Percentiles rank a stretch among this genome's conserved stretches.
Conservation (phyloP, 1,284 basidiomycete genomes). For the Takashimella tepidaria region DNA sequence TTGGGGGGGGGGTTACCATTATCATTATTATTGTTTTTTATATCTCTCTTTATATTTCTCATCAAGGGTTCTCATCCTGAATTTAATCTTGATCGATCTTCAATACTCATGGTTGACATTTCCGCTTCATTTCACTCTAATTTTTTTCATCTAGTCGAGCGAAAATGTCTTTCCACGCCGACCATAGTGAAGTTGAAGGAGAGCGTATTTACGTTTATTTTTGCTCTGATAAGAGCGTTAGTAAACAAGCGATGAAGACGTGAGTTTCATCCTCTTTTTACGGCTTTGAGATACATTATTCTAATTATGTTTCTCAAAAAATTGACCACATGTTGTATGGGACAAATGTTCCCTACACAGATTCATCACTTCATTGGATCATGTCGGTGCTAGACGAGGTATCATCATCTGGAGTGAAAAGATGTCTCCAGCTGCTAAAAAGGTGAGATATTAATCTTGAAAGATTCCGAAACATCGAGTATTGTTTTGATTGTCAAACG, state of each 20-base stretch:
- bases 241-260: constrained; percentile 95
- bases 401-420: constrained; percentile 94
- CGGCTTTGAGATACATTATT: too few relatives aligned
- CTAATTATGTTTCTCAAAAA: too few relatives aligned
- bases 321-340: too few relatives aligned
- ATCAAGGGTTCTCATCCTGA: too few relatives aligned
- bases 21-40: too few relatives aligned
- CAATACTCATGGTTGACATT: not conserved
- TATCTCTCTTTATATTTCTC: too few relatives aligned
- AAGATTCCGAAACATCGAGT: not conserved
- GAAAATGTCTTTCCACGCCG: constrained; percentile 82
- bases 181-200: constrained; percentile 59
- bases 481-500: not conserved
- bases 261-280: too few relatives aligned
- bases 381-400: constrained; percentile 81
- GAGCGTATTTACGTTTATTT: constrained; percentile 94
- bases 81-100: not conserved
- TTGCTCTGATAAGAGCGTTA: constrained; percentile 84
- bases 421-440: constrained; percentile 94
- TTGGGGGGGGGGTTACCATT: too few relatives aligned
- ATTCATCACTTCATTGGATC: constrained; percentile 78
- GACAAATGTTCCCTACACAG: constrained; percentile 52
- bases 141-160: constrained; percentile 64
- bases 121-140: not conserved
- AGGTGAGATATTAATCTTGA: constrained; percentile 55